These are phyloP conservation scores for Podila verticillata DNA, from an alignment of 192 early-diverging fungal genomes.

Conservation along the genomic window DNA sequence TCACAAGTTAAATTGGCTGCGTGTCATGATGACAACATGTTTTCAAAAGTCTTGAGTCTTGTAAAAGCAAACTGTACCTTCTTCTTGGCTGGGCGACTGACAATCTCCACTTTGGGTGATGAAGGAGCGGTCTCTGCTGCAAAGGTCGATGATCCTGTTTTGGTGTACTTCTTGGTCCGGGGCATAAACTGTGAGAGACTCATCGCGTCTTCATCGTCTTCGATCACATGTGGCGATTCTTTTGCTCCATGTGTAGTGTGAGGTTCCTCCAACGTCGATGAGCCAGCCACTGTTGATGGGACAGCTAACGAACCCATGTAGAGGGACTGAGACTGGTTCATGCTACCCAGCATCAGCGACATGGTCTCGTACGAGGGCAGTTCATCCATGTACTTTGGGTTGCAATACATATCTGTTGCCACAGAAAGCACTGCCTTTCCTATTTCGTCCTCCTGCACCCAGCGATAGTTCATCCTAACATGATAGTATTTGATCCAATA, in stretches of 20 bases:
- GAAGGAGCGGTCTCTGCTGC: neutral
- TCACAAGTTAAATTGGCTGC: neutral
- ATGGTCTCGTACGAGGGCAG: constrained; percentile 16
- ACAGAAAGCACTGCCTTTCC: constrained; percentile 33
- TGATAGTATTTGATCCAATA: neutral
- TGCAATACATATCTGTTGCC: constrained; percentile 40
- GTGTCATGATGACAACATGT: no score
- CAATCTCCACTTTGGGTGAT: neutral
- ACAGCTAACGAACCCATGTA: neutral
- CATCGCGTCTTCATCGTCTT: constrained; percentile 4
- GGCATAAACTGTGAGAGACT: constrained; percentile 20
- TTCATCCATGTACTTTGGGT: constrained; percentile 28
- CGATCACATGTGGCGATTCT: constrained; percentile 4
- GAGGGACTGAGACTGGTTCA: neutral
- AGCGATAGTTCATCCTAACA: constrained; percentile 41
- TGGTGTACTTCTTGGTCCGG: neutral
- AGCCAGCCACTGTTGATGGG: neutral
- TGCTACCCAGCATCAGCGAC: constrained; percentile 5
- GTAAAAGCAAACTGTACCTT: constrained; percentile 3
- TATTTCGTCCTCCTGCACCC: constrained; percentile 40
- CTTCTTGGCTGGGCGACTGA: constrained; percentile 27
- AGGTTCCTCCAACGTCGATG: neutral
- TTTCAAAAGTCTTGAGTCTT: no score
- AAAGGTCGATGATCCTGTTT: neutral
- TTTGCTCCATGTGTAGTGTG: neutral